Base-by-base conservation (phyloP, 345 rosid species). In the Eutrema yunnanense region DNA sequence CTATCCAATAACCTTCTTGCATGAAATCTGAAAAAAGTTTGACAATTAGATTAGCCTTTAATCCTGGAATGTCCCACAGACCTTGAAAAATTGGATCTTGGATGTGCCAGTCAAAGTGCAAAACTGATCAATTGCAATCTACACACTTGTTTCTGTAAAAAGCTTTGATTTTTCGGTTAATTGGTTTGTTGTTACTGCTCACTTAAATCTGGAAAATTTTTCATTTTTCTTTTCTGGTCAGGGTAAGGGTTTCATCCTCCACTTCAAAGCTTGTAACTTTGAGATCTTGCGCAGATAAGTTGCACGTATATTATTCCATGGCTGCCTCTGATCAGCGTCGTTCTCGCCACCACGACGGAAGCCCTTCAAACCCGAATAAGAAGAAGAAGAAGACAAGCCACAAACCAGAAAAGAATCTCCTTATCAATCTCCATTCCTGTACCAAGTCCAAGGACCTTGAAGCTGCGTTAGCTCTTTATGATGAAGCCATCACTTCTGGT, bases 391-490 rank as follows among this genome's bases (percentile, higher is more conserved):
- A 77, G 67, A 64, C 57, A 38, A 66, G 54, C 50, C 83, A 71
- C 67, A 84, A 82, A 34, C 84, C 78, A 16, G 98, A 89, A 69
- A 77, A 83, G 68, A 79, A 48, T 62, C 88, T 93, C 73, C 84
- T 85, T 44, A 5, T 74, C 46, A 74, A 48, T 58, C 97, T 93
- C 61, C 84, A 90, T 44, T 84, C 86, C 2, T 85, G 77, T 77
- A 83, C 96, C 32, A 90, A 83, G 70, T 71, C 84, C 51, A 85
- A 84, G 38, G 83, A 93, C 77, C 84, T 93, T 47, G 49, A 44
- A n/a, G 78, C 90, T 37, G 97, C 96, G 0, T 73, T 93, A 51
- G 71, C 90, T 42, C 86, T 89, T 19, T 90, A 82, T 43, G 87
- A 93, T n/a, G 64, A 81, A 32, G 83, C 87, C n/a, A 36, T 71